Percentiles rank a stretch among this genome's conserved stretches.
Conservation (phyloP, 2,329 filamentous ascomycete genomes). For the Cordyceps fumosorosea region DNA sequence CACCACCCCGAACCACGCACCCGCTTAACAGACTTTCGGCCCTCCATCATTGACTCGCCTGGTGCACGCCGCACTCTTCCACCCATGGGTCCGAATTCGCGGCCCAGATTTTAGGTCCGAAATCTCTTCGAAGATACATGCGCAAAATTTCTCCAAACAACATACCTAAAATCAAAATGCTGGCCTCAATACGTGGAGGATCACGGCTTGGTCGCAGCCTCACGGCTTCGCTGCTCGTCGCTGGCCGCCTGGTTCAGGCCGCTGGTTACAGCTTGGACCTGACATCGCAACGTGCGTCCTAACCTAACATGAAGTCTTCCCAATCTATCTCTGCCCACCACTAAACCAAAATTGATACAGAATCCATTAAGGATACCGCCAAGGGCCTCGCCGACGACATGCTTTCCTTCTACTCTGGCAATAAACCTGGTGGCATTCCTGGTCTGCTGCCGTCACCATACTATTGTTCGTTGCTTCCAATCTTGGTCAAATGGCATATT, state of each 20-base stretch:
- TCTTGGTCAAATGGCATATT: slow-evolving; percentile 22
- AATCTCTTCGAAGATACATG: not conserved
- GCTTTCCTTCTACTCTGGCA: slow-evolving; percentile 35
- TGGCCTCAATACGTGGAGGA: not conserved
- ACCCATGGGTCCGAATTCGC: not conserved
- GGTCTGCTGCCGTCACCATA: slow-evolving; percentile 48
- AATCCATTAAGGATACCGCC: slow-evolving; percentile 42
- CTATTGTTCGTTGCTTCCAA: slow-evolving; percentile 43
- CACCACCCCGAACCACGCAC: not conserved
- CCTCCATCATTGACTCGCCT: not conserved
- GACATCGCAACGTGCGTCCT: not conserved
- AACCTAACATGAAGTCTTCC: not conserved
- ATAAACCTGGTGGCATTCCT: slow-evolving; percentile 43
- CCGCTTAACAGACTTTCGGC: slow-evolving; percentile 3
- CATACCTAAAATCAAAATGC: not conserved
- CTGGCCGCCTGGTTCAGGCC: not conserved
- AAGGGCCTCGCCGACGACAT: slow-evolving; percentile 47
- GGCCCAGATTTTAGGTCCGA: not conserved
- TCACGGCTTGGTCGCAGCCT: slow-evolving; percentile 1
- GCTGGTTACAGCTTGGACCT: slow-evolving; percentile 6
- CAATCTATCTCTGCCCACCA: not conserved
- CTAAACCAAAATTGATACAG: slow-evolving; percentile 24
- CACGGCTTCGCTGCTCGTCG: not conserved
- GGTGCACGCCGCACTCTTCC: not conserved
- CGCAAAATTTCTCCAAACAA: not conserved